phyloP scores from a whole-genome alignment of 1,284 basidiomycete genomes.

The Moesziomyces aphidis region DNA sequence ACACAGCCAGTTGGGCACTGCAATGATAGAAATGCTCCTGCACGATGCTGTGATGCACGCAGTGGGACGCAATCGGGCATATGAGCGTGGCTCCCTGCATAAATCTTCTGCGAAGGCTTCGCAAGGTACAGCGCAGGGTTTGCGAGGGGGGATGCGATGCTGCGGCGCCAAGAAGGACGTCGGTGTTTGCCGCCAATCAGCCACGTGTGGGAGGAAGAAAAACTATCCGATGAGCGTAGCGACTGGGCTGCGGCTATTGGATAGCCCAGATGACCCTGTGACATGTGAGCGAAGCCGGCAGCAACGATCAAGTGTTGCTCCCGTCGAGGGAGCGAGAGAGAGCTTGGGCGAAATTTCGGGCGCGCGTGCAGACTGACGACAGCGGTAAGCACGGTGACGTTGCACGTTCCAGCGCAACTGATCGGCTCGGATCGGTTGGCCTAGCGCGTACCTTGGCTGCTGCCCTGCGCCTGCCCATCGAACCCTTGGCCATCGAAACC shows the following conservation, averaged over 20 bases:
- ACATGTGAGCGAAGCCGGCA: no score
- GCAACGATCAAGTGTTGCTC: no score
- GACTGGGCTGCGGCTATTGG: no score
- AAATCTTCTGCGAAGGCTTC: background rate
- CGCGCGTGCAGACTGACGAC: conserved; percentile 24
- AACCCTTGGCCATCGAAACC: background rate
- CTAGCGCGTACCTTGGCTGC: background rate
- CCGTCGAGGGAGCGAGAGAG: background rate
- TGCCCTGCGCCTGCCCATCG: background rate
- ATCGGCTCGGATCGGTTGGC: background rate
- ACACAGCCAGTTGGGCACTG: no score
- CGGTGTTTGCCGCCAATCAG: background rate
- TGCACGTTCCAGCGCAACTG: background rate
- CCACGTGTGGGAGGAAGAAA: background rate
- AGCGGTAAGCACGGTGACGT: conserved; percentile 41
- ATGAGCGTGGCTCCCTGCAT: no score
- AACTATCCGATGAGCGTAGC: no score
- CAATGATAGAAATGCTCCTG: background rate
- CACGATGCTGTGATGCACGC: background rate
- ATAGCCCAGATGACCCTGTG: no score
- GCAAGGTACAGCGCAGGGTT: background rate
- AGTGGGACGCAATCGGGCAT: no score
- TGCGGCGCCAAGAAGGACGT: background rate
- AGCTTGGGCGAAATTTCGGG: background rate
- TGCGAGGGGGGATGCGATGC: background rate